Evolutionary conservation across 2,329 filamentous ascomycete species (phyloP).

Genomic region (Pseudocercospora musae): DNA sequence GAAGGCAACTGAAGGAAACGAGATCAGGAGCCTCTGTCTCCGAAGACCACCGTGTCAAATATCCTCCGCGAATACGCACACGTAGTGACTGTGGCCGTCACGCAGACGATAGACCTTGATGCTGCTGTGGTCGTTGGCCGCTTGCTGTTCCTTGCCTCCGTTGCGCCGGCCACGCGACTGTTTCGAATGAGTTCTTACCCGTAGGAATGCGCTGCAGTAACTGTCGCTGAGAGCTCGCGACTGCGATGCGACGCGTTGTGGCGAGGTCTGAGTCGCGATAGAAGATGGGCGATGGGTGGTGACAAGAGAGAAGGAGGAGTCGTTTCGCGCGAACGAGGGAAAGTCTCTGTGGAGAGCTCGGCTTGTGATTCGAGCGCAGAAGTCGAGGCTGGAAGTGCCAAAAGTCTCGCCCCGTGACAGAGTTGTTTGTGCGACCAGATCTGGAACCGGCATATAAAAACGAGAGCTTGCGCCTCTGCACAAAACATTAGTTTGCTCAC

Average conservation of each 20-base stretch:
- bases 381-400: not conserved
- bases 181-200: not conserved
- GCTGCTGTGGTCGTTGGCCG: not conserved
- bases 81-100: not conserved
- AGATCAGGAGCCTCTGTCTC: not conserved
- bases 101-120: not conserved
- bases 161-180: conserved; percentile 15
- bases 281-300: not conserved
- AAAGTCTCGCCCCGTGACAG: not conserved
- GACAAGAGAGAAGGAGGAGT: not conserved
- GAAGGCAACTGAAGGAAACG: not conserved
- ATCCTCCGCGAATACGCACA: not conserved
- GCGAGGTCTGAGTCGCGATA: not conserved
- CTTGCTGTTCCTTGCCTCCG: conserved; percentile 7
- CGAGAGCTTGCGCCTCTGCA: not conserved
- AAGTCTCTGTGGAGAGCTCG: not conserved
- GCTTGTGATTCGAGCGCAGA: not conserved
- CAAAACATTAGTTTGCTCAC: not conserved
- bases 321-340: not conserved
- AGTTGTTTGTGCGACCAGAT: not conserved
- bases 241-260: conserved; percentile 1
- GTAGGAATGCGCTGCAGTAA: not conserved
- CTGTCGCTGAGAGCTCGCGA: not conserved
- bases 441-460: not conserved
- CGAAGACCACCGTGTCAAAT: not conserved